These are phyloP conservation scores for Hypoxylon fragiforme DNA, from an alignment of 495 filamentous ascomycete genomes.

Conservation along the genomic window DNA sequence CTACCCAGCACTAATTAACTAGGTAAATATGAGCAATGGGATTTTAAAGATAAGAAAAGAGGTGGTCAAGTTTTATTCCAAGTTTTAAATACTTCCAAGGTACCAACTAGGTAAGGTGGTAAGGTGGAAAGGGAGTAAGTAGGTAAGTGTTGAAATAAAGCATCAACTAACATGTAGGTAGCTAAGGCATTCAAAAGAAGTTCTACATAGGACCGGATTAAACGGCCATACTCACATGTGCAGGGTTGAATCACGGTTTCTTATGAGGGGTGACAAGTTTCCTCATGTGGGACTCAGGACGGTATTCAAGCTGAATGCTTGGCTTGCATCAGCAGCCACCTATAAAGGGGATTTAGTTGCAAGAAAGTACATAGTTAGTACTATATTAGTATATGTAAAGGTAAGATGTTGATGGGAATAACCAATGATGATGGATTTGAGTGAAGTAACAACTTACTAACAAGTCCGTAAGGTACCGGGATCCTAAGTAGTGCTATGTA, in stretches of 20 bases:
- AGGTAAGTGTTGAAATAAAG: too few species aligned
- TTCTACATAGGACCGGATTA: neutral
- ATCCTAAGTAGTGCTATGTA: too few species aligned
- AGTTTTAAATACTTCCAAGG: neutral
- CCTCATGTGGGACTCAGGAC: neutral
- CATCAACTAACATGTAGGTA: too few species aligned
- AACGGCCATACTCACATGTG: neutral
- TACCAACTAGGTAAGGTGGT: neutral
- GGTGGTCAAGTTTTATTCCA: neutral
- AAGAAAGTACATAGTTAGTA: too few species aligned
- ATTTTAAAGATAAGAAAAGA: neutral
- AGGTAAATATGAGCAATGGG: neutral
- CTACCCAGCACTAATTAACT: too few species aligned
- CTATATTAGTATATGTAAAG: too few species aligned
- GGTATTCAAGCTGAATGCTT: slow-evolving; percentile 23
- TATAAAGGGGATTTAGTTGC: too few species aligned
- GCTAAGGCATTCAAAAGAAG: slow-evolving; percentile 2
- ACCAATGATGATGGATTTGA: too few species aligned
- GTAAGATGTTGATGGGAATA: too few species aligned
- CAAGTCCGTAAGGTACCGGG: too few species aligned
- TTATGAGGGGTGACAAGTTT: neutral
- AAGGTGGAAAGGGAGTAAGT: too few species aligned
- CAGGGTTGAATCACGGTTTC: slow-evolving; percentile 10
- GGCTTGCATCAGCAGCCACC: slow-evolving; percentile 37
- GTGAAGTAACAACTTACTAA: too few species aligned